Percentiles rank a stretch among this genome's conserved stretches.
These are phyloP conservation scores for Limnanthes douglasii DNA, from an alignment of 345 rosid genomes.

Conservation along the genomic window DNA sequence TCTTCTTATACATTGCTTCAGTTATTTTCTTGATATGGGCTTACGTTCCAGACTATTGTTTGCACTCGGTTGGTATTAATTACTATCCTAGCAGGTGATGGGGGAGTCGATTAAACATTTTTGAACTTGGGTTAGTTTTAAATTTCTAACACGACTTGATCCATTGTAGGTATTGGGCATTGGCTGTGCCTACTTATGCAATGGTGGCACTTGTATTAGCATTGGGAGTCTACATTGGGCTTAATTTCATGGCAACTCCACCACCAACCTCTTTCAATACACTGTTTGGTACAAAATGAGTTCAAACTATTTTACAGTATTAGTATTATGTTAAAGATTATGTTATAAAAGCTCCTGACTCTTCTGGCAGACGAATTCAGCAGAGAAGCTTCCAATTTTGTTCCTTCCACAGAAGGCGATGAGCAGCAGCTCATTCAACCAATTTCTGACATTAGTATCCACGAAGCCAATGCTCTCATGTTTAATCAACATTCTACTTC, in stretches of 20 bases:
- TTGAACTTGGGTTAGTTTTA: too few species aligned
- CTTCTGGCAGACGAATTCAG: too few species aligned
- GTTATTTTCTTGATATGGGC: conserved; percentile 76
- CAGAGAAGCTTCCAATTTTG: conserved; percentile 38
- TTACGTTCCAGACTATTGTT: conserved; percentile 59
- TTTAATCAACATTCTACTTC: too few species aligned
- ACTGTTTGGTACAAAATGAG: conserved; percentile 58
- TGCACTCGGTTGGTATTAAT: conserved; percentile 50
- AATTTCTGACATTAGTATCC: conserved; percentile 50
- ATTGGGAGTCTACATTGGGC: conserved; percentile 49
- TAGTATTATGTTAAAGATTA: too few species aligned
- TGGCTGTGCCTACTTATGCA: too few species aligned
- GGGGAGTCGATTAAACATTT: too few species aligned
- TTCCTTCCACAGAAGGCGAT: conserved; percentile 18
- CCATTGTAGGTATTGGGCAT: conserved; percentile 84
- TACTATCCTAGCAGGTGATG: conserved; percentile 77
- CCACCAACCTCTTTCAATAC: conserved; percentile 42
- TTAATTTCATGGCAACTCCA: conserved; percentile 70
- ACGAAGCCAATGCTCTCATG: conserved; percentile 43
- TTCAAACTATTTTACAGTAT: too few species aligned
- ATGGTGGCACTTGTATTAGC: conserved; percentile 32
- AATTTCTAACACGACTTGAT: too few species aligned
- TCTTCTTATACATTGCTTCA: too few species aligned
- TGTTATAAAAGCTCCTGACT: too few species aligned
- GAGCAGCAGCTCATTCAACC: conserved; percentile 59